phyloP scores from a whole-genome alignment of 2,329 filamentous ascomycete genomes.

The Geosmithia putterillii region DNA sequence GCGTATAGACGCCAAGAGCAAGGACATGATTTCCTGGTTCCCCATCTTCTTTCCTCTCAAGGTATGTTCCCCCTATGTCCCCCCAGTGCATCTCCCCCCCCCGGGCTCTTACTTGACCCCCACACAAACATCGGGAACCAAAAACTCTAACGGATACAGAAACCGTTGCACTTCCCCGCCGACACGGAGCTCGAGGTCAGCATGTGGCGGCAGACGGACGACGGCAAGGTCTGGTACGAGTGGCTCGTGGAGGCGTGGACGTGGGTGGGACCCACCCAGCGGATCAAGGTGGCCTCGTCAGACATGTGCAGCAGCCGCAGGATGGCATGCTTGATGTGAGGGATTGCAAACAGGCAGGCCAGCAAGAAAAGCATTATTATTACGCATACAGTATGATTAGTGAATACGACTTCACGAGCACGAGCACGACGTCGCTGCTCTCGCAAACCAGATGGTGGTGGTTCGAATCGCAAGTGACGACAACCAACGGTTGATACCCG shows the following conservation, averaged over 20 bases:
- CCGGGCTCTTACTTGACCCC: not conserved
- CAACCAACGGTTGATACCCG: too few species aligned
- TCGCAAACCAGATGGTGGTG: too few species aligned
- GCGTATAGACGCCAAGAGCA: constrained; percentile 83
- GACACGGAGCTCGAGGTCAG: constrained; percentile 77
- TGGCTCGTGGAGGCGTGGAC: constrained; percentile 85
- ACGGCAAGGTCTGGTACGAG: constrained; percentile 96
- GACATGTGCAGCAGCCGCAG: constrained; percentile 58
- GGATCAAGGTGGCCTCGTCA: constrained; percentile 53
- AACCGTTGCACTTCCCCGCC: constrained; percentile 74
- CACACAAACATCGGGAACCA: not conserved
- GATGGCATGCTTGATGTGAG: constrained; percentile 58
- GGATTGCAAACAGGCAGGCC: constrained; percentile 2
- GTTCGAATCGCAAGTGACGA: too few species aligned
- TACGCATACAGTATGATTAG: too few species aligned
- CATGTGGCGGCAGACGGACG: constrained; percentile 94
- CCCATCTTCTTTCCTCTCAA: constrained; percentile 96
- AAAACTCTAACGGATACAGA: constrained; percentile 34
- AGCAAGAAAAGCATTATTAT: too few species aligned
- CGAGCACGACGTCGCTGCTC: too few species aligned
- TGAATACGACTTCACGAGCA: too few species aligned
- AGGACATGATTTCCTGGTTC: constrained; percentile 99
- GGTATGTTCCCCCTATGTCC: constrained; percentile 35
- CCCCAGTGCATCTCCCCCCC: not conserved
- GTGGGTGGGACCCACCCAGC: constrained; percentile 44